These are phyloP conservation scores for Decorospora gaudefroyi DNA, from an alignment of 2,329 filamentous ascomycete species.

Conservation along the genomic window DNA sequence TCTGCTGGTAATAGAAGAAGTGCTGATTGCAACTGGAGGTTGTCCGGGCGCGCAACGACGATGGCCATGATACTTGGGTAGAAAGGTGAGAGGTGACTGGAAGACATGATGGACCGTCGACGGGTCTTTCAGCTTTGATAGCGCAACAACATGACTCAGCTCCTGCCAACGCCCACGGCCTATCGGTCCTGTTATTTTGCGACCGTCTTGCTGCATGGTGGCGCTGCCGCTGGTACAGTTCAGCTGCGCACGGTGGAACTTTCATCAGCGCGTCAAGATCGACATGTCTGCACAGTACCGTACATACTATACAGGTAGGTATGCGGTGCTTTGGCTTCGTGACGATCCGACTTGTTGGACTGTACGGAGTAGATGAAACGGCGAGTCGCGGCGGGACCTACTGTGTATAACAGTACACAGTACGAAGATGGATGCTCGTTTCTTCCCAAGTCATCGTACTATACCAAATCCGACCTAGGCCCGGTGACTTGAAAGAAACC, in stretches of 20 bases:
- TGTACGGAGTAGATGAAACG: conserved; percentile 6
- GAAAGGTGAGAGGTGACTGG: neutral
- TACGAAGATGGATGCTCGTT: neutral
- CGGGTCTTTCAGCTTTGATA: conserved; percentile 5
- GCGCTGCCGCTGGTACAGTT: conserved; percentile 2
- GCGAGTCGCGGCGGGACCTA: conserved; percentile 10
- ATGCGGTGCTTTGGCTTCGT: neutral
- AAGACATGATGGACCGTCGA: neutral
- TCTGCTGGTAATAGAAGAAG: conserved; percentile 43
- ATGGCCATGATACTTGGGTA: conserved; percentile 11
- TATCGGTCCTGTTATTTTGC: conserved; percentile 1
- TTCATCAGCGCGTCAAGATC: too few relatives aligned
- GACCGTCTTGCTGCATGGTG: conserved; percentile 5
- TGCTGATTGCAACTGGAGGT: conserved; percentile 39
- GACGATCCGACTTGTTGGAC: neutral
- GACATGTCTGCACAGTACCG: too few relatives aligned
- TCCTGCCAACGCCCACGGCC: conserved; percentile 5
- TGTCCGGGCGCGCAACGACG: conserved; percentile 18
- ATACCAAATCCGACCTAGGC: too few relatives aligned
- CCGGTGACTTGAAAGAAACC: too few relatives aligned
- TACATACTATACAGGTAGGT: too few relatives aligned
- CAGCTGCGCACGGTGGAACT: too few relatives aligned
- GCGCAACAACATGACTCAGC: neutral
- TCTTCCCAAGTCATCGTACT: too few relatives aligned
- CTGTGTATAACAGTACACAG: conserved; percentile 7